These are phyloP conservation scores for Pichia rugopelliculosa DNA, from an alignment of 805 yeast genomes.

Conservation along the genomic window DNA sequence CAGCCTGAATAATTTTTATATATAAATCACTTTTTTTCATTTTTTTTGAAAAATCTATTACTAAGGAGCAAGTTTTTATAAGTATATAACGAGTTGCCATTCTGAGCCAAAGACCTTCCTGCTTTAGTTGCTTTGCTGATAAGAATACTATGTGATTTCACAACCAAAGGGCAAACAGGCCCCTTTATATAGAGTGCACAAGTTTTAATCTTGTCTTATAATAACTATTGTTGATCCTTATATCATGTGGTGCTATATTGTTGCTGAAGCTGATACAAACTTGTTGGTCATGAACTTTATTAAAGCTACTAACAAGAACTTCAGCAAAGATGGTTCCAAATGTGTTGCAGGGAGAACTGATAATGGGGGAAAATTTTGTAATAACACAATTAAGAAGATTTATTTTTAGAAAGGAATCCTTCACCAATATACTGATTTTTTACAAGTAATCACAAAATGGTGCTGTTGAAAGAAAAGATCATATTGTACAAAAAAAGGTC, in stretches of 20 bases:
- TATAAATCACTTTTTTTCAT: too few species aligned
- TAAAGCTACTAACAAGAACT: not conserved
- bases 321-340: not conserved
- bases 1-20: too few species aligned
- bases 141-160: too few species aligned
- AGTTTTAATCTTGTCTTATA: too few species aligned
- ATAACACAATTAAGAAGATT: not conserved
- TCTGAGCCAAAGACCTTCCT: too few species aligned
- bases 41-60: too few species aligned
- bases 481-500: conserved; percentile 2
- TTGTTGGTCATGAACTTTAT: not conserved
- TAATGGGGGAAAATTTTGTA: not conserved
- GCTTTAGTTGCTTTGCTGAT: too few species aligned
- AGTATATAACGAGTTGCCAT: too few species aligned
- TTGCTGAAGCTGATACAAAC: not conserved
- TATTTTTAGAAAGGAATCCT: not conserved
- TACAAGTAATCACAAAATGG: conserved; percentile 10
- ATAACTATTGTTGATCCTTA: conserved; percentile 10
- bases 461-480: conserved; percentile 9
- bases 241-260: not conserved
- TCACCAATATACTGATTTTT: conserved; percentile 7
- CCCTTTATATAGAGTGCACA: too few species aligned
- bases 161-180: too few species aligned
- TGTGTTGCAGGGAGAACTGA: not conserved
- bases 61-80: too few species aligned